A percentile compares a stretch with the other conserved stretches of the same genome.
These are phyloP conservation scores for Pseudonitzschia delicatissima DNA, from an alignment of 108 stramenopile genomes.

Conservation along the genomic window DNA sequence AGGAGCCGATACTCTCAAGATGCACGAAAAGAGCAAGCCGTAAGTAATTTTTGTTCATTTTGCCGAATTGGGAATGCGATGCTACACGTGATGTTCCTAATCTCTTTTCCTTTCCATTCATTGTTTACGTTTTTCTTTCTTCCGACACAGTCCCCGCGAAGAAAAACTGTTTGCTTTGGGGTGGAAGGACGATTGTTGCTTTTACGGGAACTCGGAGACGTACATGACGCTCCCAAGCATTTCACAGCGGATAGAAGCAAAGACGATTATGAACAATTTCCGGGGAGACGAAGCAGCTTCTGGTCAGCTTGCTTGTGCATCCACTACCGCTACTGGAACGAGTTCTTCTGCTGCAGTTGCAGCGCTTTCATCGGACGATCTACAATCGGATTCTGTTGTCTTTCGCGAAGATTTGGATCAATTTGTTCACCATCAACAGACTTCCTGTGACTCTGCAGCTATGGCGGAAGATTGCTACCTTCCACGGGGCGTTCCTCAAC, in stretches of 20 bases:
- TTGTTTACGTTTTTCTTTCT: not conserved
- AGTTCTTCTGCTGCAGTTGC: not conserved
- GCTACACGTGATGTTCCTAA: not conserved
- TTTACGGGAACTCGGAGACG: conserved; percentile 57
- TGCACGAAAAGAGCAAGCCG: conserved; percentile 42
- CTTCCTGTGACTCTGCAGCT: not conserved
- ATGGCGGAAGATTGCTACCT: conserved; percentile 22
- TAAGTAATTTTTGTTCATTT: conserved; percentile 10
- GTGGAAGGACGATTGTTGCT: conserved; percentile 61
- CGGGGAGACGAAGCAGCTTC: conserved; percentile 11
- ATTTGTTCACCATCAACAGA: not conserved
- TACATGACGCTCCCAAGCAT: conserved; percentile 41
- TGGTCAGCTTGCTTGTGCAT: conserved; percentile 1
- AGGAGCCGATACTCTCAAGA: not conserved
- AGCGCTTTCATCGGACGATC: not conserved
- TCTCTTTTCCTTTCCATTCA: not conserved
- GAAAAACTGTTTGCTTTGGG: conserved; percentile 44
- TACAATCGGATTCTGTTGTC: not conserved
- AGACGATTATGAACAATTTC: conserved; percentile 1
- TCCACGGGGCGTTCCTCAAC: not conserved
- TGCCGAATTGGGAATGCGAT: not conserved
- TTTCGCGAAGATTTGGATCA: conserved; percentile 3
- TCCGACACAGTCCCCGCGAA: conserved; percentile 44
- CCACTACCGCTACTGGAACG: not conserved
- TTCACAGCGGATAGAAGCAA: conserved; percentile 33